Evolutionary conservation across 192 early-diverging fungal species (phyloP).

Genomic region (Diversispora eburnea): DNA sequence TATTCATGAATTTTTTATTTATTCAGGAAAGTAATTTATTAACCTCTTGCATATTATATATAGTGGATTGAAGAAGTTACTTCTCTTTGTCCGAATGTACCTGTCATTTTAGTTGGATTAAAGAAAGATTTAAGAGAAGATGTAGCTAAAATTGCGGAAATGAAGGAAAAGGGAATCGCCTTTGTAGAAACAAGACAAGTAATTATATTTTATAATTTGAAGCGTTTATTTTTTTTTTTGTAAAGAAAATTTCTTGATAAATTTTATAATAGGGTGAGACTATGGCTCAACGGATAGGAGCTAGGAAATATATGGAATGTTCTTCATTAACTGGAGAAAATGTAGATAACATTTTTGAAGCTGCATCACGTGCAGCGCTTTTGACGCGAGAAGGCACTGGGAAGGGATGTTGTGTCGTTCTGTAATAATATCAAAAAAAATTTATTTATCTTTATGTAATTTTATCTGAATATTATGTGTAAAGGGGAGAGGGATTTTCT

Average conservation of each 20-base stretch:
- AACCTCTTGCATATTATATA: not conserved
- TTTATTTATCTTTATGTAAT: not conserved
- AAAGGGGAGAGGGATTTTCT: not conserved
- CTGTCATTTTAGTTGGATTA: slow-evolving; percentile 83
- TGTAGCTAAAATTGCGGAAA: slow-evolving; percentile 59
- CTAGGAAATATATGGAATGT: slow-evolving; percentile 80
- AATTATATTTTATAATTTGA: too few species aligned
- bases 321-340: slow-evolving; percentile 72
- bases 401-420: not conserved
- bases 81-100: slow-evolving; percentile 77
- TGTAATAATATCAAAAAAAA: not conserved
- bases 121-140: slow-evolving; percentile 88
- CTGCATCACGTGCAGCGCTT: slow-evolving; percentile 43
- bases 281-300: slow-evolving; percentile 67
- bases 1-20: too few species aligned
- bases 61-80: slow-evolving; percentile 88
- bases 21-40: not conserved
- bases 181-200: slow-evolving; percentile 76
- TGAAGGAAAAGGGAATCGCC: slow-evolving; percentile 59
- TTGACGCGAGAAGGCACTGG: not conserved
- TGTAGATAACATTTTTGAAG: slow-evolving; percentile 58
- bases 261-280: slow-evolving; percentile 50
- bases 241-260: not conserved
- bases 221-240: too few species aligned
- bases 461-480: not conserved